Evolutionary conservation across 176 grass and related monocot genomes (phyloP), one percentile per base, ranked within the genome.

Genomic region (Tillandsia fasciculata): DNA sequence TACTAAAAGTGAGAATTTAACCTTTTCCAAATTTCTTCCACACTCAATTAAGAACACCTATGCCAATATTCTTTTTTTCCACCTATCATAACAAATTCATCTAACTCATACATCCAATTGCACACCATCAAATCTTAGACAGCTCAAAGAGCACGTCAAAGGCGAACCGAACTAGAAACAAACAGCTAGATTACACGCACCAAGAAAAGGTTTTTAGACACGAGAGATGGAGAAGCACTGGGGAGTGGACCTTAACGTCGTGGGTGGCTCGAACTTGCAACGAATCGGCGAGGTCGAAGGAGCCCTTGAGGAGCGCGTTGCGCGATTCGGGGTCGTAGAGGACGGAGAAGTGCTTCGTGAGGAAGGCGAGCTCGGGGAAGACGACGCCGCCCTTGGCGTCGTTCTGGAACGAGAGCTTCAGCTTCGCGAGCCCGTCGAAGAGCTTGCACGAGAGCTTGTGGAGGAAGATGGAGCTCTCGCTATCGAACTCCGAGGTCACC

Each of bases 361-460:
- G 48, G 53, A 99, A 67, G 10, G 74, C 87, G 12, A 99, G 14
- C 53, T 87, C 51, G 1, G 94, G 94, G 29, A 68, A 70, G 17
- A 26, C 12, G 72, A 93, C 49, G 52, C 71, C 61, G 11, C 72
- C 82, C 49, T 76, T 81, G 20, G 59, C 71, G 48, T 93, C 82
- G 89, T 86, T 93, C 77, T 86, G 87, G 80, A 91, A 99, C 65
- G 81, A 86, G n/a, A 93, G 71, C 49, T 86, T 91, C 67, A 99
- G 80, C 87, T 99, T 99, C 51, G 94, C 89, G 64, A 93, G 87
- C 0, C 77, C 84, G 1, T 86, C 89, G 12, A 81, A 77, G 72
- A 99, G 68, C 82, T 93, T 92, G 84, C 89, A 99, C 29, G 94
- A 93, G 71, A 99, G 68, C 83, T 99, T 99, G 82, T 99, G 83